Base-by-base conservation (phyloP, 495 filamentous ascomycete species). In the Margaritispora aquatica region DNA sequence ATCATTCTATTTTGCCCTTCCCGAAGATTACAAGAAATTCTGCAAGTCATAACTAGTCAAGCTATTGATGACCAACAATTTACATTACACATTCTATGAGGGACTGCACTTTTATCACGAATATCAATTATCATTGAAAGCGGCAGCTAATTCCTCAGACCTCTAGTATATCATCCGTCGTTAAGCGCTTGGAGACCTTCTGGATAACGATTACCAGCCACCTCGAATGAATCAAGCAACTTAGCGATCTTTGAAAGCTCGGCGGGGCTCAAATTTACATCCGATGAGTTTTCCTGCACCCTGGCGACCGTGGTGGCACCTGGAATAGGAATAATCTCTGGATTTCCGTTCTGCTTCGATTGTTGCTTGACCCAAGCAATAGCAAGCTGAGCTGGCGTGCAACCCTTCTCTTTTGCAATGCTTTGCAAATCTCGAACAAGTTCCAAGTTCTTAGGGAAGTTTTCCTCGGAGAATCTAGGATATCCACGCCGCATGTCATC, bases 271-370 rank as follows among this genome's bases (percentile, higher is more conserved):
- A 85, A 59, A 0, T 75, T 69, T 0, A 84, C 70, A 10, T 69
- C 26, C 17, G 60, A 68, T 3, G 66, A 54, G 66, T 86, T 86
- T 71, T 85, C 82, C 20, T 64, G 50, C 1, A 84, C 73, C 3
- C 79, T 69, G 3, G 55, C 70, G 2, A 58, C 72, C 1, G 72
- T 76, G 27, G 79, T 84, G 13, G 86, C 82, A 15, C 92, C 91
- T 0, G 90, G 92, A 62, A 96, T 95, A 2, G 91, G 92, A 57
- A 95, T 86, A 63, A 96, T 87, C 3, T 76, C 79, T 13, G 84
- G 83, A 68, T 86, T 77, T 13, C 84, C 88, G 41, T 83, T 74
- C 63, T 79, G 62, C 44, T 58, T 57, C 9, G 65, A 67, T 24
- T 61, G 57, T 29, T 63, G 29, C 47, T 51, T 57, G 2, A 61